phyloP scores from a whole-genome alignment of 108 stramenopile genomes.

The Cyclotella distinguenda region DNA sequence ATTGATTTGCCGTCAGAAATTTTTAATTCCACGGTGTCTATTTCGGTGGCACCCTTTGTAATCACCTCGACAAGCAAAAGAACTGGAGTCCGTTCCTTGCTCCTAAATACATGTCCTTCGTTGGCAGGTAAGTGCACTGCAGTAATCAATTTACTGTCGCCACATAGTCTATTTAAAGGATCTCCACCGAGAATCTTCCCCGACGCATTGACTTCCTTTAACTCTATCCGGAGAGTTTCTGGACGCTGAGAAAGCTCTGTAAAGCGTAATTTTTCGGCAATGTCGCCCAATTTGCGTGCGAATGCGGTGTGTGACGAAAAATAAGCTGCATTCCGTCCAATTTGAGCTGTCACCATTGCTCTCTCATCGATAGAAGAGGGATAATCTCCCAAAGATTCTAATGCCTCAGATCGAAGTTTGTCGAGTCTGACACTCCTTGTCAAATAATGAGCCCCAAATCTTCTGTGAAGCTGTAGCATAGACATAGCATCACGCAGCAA shows the following conservation, averaged over 20 bases:
- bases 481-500: conserved; percentile 59
- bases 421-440: conserved; percentile 69
- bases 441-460: conserved; percentile 54
- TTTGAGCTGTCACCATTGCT: conserved; percentile 49
- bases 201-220: conserved; percentile 67
- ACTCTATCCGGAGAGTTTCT: conserved; percentile 48
- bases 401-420: conserved; percentile 42
- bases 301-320: conserved; percentile 78
- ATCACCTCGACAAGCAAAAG: conserved; percentile 70
- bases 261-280: conserved; percentile 77
- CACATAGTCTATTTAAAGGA: conserved; percentile 60
- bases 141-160: conserved; percentile 39
- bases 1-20: too few species aligned
- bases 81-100: conserved; percentile 87
- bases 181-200: conserved; percentile 79
- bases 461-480: conserved; percentile 61
- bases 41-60: conserved; percentile 16
- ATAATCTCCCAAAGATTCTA: conserved; percentile 34
- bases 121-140: conserved; percentile 69
- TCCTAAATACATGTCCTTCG: conserved; percentile 90
- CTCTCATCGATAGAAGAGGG: conserved; percentile 31
- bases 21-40: background rate
- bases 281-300: conserved; percentile 76
- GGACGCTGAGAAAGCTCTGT: conserved; percentile 59
- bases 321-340: conserved; percentile 83